Evolutionary conservation across 1,284 basidiomycete species (phyloP), one percentile per base, ranked within the genome.

Genomic region (Fomes fomentarius): DNA sequence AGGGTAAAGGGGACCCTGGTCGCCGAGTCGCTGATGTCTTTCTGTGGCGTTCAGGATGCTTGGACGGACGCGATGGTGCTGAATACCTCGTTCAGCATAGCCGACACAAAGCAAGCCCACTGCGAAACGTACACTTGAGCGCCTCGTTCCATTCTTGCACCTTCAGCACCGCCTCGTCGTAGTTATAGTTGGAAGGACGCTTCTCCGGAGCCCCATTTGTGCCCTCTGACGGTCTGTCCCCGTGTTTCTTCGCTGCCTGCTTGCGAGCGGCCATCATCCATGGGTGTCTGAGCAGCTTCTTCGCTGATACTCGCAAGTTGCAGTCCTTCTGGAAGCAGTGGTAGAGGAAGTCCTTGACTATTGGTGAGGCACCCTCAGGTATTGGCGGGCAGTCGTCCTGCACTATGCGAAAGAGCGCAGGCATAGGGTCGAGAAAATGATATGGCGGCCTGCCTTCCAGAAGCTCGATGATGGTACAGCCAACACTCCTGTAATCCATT

Each of bases 131-230:
- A 94, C 91, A 95, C 76, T 89, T 95, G 51, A 99, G 75, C 0
- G 95, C 95, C 69, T 98, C 93, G 66, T 99, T 99, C 96, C 96
- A 99, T 71, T 98, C 93, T 72, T 97, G 95, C 19, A 99, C 96
- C 65, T 92, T 89, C 67, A 94, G 80, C 37, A 99, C 93, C 12
- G 93, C 94, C 67, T 98, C 93, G 61, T 98, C 94, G 67, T 91
- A 96, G 61, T 91, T 93, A 72, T 92, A 87, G 71, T 90, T 90
- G 67, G 79, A 60, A 19, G 88, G 84, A 38, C 84, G 74, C 58
- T 80, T 77, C 63, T 78, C 76, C 41, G 76, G 57, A 43, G 69
- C 69, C 56, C 47, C 60, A 41, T 46, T 67, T 56, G 62, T 66
- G 44, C 76, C 74, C 57, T 74, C 73, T 52, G 73, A 71, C 31